Conservation (phyloP, 2,329 filamentous ascomycete genomes). For the Aulographum hederae region DNA sequence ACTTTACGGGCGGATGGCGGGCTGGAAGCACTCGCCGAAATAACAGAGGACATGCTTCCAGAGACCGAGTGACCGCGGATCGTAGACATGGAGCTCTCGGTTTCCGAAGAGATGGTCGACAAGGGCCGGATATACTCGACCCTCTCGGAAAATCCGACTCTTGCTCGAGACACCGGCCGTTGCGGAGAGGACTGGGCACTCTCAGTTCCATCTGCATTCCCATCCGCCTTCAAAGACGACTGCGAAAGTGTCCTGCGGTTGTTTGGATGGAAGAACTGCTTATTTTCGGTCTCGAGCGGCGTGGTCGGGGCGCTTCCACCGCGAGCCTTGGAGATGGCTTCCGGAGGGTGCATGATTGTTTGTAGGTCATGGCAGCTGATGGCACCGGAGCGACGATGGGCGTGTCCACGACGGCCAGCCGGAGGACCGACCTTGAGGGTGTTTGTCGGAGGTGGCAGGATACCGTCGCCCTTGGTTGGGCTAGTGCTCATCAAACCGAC, state of each 20-base stretch:
- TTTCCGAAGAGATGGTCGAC: conserved; percentile 71
- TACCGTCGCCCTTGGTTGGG: conserved; percentile 45
- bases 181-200: conserved; percentile 15
- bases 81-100: conserved; percentile 55
- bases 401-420: conserved; percentile 46
- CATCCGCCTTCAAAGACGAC: not conserved
- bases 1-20: conserved; percentile 22
- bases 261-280: conserved; percentile 12
- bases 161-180: conserved; percentile 32
- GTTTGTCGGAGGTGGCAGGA: conserved; percentile 36
- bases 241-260: conserved; percentile 19
- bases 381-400: conserved; percentile 62
- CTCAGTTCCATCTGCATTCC: conserved; percentile 4
- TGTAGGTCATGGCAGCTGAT: conserved; percentile 73
- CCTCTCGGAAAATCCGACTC: conserved; percentile 70
- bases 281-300: conserved; percentile 30
- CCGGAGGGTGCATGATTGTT: conserved; percentile 43
- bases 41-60: conserved; percentile 62
- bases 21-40: conserved; percentile 38
- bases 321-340: conserved; percentile 26
- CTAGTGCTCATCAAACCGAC: conserved; percentile 47
- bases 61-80: conserved; percentile 53
- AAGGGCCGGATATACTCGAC: conserved; percentile 71
- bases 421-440: conserved; percentile 29
- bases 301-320: conserved; percentile 48